These are phyloP conservation scores for Malus sylvestris DNA, from an alignment of 306 rosid species.

Conservation along the genomic window DNA sequence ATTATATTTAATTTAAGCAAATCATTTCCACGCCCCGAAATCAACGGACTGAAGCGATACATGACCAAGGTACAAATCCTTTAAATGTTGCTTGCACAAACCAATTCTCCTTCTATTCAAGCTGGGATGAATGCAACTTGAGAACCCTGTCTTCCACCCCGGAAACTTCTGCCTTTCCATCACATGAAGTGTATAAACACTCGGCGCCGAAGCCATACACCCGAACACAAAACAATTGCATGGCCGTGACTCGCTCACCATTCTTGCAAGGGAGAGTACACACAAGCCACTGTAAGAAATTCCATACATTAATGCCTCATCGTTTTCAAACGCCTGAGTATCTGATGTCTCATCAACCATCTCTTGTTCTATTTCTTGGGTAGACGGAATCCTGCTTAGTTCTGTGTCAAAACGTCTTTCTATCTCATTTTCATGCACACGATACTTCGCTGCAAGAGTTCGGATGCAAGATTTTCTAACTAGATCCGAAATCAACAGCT, in stretches of 20 bases:
- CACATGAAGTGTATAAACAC: constrained; percentile 74
- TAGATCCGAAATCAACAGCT: constrained; percentile 45
- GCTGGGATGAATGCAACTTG: constrained; percentile 82
- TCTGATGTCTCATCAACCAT: constrained; percentile 29
- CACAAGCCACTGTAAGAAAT: constrained; percentile 67
- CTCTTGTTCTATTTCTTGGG: constrained; percentile 47
- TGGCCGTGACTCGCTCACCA: constrained; percentile 63
- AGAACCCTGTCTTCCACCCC: constrained; percentile 90
- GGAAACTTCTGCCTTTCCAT: constrained; percentile 95
- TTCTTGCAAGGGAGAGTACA: constrained; percentile 69
- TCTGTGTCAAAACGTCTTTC: constrained; percentile 64
- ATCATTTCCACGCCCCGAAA: constrained; percentile 76
- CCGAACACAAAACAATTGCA: constrained; percentile 78
- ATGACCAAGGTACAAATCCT: constrained; percentile 66
- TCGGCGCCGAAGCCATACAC: constrained; percentile 57
- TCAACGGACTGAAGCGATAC: constrained; percentile 84
- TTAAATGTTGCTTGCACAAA: constrained; percentile 67
- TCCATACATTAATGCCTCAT: constrained; percentile 77
- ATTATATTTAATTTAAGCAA: not conserved
- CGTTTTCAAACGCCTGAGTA: constrained; percentile 45
- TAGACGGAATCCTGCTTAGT: constrained; percentile 55
- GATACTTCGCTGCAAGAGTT: constrained; percentile 79
- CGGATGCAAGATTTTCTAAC: constrained; percentile 85
- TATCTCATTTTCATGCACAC: constrained; percentile 57
- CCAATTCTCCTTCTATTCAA: constrained; percentile 67